phyloP scores from a whole-genome alignment of 805 yeast species.

The Candida fluviatilis region DNA sequence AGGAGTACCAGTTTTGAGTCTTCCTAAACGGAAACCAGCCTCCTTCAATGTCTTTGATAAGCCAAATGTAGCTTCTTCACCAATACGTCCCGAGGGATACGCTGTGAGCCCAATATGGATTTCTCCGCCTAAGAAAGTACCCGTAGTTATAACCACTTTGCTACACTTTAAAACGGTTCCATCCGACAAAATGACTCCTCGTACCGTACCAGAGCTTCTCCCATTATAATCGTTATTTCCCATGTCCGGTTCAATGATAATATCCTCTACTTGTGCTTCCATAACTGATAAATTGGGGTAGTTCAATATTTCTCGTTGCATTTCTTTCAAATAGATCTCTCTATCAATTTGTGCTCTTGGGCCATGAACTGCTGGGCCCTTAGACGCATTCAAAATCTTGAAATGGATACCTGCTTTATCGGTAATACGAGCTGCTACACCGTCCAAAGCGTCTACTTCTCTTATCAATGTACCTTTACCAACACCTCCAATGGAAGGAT shows the following conservation, averaged over 20 bases:
- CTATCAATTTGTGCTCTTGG: constrained; percentile 97
- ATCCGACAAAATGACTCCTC: constrained; percentile 70
- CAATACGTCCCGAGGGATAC: constrained; percentile 89
- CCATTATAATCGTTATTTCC: constrained; percentile 27
- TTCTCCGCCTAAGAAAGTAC: constrained; percentile 92
- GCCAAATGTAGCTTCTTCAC: constrained; percentile 89
- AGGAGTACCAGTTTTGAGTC: constrained; percentile 97
- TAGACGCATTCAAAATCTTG: constrained; percentile 76
- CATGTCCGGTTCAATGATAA: constrained; percentile 51
- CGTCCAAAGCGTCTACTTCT: constrained; percentile 96
- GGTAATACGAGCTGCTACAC: constrained; percentile 80
- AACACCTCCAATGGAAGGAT: constrained; percentile 97
- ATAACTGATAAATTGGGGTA: constrained; percentile 56
- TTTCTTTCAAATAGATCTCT: constrained; percentile 65
- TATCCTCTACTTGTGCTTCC: constrained; percentile 81
- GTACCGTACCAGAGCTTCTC: constrained; percentile 43
- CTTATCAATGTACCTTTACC: constrained; percentile 92
- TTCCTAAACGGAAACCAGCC: constrained; percentile 79
- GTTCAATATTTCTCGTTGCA: constrained; percentile 62
- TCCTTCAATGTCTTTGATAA: constrained; percentile 70
- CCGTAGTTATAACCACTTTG: constrained; percentile 86
- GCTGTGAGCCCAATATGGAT: constrained; percentile 82
- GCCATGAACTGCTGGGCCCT: constrained; percentile 98
- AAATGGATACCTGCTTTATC: constrained; percentile 93
- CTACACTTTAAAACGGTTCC: constrained; percentile 59